Conservation (phyloP, 768 basidiomycete genomes). For the Russula dissimulans region DNA sequence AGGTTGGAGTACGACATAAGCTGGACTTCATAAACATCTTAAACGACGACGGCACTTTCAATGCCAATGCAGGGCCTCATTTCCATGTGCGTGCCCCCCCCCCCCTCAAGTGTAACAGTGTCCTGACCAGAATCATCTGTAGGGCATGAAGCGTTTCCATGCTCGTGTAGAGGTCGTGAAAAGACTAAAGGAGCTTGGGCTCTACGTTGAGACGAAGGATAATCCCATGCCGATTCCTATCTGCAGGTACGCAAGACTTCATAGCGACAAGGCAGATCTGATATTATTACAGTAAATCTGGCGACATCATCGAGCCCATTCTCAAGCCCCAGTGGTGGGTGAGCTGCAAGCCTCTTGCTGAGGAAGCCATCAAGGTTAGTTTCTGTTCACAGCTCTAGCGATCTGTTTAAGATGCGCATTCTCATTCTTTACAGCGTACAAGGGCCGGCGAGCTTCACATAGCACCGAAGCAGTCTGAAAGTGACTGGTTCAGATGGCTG, state of each 20-base stretch:
- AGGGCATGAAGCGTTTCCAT: slow-evolving; percentile 99
- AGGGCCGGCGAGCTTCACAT: slow-evolving; percentile 80
- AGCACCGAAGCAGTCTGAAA: slow-evolving; percentile 75
- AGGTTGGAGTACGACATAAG: slow-evolving; percentile 79
- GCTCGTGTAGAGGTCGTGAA: slow-evolving; percentile 77
- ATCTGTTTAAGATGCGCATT: not conserved
- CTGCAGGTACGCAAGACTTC: slow-evolving; percentile 51
- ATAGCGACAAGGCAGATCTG: not conserved
- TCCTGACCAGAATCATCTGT: not conserved
- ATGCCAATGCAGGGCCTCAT: slow-evolving; percentile 72
- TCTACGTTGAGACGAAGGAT: slow-evolving; percentile 87
- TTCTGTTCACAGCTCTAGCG: not conserved
- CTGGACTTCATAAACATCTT: slow-evolving; percentile 90
- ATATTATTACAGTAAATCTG: slow-evolving; percentile 63
- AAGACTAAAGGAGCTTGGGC: slow-evolving; percentile 70
- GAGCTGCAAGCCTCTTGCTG: slow-evolving; percentile 81
- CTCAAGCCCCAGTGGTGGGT: slow-evolving; percentile 99
- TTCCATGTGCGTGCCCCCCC: slow-evolving; percentile 47
- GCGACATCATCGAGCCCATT: slow-evolving; percentile 90
- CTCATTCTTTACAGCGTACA: slow-evolving; percentile 52
- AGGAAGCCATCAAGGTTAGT: slow-evolving; percentile 75
- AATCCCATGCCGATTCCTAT: slow-evolving; percentile 97
- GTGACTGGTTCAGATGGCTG: slow-evolving; percentile 95
- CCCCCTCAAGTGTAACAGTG: too few relatives aligned
- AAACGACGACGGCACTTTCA: slow-evolving; percentile 95